These are phyloP conservation scores for Russula abietina DNA, from an alignment of 768 basidiomycete species.

Conservation along the genomic window DNA sequence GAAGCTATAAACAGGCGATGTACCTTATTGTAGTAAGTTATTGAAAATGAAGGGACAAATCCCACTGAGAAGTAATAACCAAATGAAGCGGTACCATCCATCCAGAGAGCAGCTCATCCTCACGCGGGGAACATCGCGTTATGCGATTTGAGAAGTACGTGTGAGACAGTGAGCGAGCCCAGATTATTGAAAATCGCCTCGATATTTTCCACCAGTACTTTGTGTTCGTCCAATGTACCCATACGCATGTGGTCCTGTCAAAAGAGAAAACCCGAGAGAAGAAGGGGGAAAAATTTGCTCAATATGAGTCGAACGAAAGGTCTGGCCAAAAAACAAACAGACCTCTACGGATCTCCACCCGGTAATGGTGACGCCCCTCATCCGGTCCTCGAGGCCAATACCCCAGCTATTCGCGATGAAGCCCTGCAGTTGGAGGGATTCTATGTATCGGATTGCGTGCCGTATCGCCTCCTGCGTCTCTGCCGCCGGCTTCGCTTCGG, in stretches of 20 bases:
- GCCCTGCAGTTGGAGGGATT: neutral
- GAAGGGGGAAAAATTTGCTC: no score
- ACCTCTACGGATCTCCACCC: slow-evolving; percentile 14
- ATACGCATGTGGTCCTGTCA: slow-evolving; percentile 13
- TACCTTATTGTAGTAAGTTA: neutral
- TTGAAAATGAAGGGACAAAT: neutral
- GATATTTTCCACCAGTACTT: neutral
- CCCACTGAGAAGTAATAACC: neutral
- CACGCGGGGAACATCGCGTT: no score
- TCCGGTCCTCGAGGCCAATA: neutral
- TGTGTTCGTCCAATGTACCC: neutral
- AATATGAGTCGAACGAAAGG: neutral
- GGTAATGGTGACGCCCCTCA: neutral
- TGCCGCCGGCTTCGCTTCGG: neutral
- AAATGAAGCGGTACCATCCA: neutral
- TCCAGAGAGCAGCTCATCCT: neutral
- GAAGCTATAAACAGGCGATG: neutral
- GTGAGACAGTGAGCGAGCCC: neutral
- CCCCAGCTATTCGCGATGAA: slow-evolving; percentile 5
- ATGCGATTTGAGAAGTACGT: slow-evolving; percentile 12
- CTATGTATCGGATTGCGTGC: neutral
- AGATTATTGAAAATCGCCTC: slow-evolving; percentile 4
- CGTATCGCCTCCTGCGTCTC: neutral
- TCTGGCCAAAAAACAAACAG: neutral
- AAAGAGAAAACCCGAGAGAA: neutral